Evolutionary conservation across 495 filamentous ascomycete genomes (phyloP).

Genomic region (Recurvomyces mirabilis): DNA sequence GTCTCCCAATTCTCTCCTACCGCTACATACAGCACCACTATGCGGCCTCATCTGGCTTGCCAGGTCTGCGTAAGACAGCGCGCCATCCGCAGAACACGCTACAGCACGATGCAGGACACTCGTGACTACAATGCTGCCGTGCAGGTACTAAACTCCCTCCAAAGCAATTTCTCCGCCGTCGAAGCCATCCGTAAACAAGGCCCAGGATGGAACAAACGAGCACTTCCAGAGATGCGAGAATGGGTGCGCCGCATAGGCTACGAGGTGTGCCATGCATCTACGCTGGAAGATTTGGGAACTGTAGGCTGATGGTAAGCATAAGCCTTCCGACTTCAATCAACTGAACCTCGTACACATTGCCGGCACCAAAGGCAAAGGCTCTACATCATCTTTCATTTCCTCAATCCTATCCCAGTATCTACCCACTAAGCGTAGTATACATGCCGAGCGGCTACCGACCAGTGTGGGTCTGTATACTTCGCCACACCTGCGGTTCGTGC

Average conservation of each 20-base stretch:
- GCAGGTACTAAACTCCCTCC: slow-evolving; percentile 74
- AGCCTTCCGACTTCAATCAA: slow-evolving; percentile 64
- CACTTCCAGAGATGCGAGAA: slow-evolving; percentile 63
- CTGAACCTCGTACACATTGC: slow-evolving; percentile 76
- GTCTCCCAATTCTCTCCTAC: too few species aligned
- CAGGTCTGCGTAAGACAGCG: neutral
- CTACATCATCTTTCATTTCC: slow-evolving; percentile 59
- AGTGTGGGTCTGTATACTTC: slow-evolving; percentile 74
- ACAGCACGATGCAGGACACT: too few species aligned
- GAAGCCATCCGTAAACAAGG: slow-evolving; percentile 63
- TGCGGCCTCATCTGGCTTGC: neutral
- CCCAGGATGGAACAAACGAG: slow-evolving; percentile 51
- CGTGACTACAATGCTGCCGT: slow-evolving; percentile 57
- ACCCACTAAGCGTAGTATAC: slow-evolving; percentile 21
- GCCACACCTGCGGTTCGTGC: slow-evolving; percentile 75
- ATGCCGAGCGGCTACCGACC: slow-evolving; percentile 23
- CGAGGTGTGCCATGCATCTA: slow-evolving; percentile 44
- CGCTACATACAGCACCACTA: neutral
- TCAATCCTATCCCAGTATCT: slow-evolving; percentile 50
- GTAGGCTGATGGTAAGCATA: slow-evolving; percentile 10
- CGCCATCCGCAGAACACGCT: neutral
- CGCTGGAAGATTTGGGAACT: neutral
- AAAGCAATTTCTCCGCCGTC: slow-evolving; percentile 72
- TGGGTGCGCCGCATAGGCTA: slow-evolving; percentile 73
- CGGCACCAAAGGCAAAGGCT: slow-evolving; percentile 90